phyloP scores from a whole-genome alignment of 768 basidiomycete species.

The Russula olivacea region DNA sequence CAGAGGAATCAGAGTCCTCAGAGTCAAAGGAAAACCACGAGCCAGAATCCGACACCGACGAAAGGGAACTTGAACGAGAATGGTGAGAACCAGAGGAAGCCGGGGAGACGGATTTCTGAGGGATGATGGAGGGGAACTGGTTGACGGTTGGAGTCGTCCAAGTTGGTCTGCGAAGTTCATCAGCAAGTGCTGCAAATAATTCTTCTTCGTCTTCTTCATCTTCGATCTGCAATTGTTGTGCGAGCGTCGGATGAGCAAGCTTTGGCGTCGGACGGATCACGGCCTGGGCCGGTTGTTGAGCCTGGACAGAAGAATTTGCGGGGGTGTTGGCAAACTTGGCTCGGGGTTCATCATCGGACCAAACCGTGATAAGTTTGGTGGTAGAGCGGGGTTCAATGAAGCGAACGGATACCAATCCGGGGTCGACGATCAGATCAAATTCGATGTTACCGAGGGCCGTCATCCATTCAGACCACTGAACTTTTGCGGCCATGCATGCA shows the following conservation, averaged over 20 bases:
- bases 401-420: conserved; percentile 69
- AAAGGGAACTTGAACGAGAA: conserved; percentile 51
- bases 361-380: conserved; percentile 52
- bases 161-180: conserved; percentile 61
- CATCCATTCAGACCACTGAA: conserved; percentile 84
- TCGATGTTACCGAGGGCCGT: conserved; percentile 57
- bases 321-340: conserved; percentile 3
- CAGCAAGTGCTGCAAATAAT: conserved; percentile 67
- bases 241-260: conserved; percentile 41
- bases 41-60: conserved; percentile 53
- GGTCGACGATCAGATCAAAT: conserved; percentile 78
- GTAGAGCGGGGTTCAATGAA: conserved; percentile 39
- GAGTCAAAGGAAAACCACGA: conserved; percentile 68
- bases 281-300: conserved; percentile 27
- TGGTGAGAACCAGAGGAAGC: conserved; percentile 50
- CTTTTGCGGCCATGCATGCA: conserved; percentile 60
- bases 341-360: conserved; percentile 50
- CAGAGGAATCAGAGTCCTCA: conserved; percentile 37
- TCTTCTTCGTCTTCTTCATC: conserved; percentile 67
- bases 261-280: conserved; percentile 21
- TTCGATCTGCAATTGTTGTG: conserved; percentile 67
- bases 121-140: conserved; percentile 45
- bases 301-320: conserved; percentile 24
- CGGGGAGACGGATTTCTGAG: conserved; percentile 50
- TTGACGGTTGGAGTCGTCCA: conserved; percentile 63